phyloP scores from a whole-genome alignment of 208 protist genomes.

The Trypanosoma congolense region DNA sequence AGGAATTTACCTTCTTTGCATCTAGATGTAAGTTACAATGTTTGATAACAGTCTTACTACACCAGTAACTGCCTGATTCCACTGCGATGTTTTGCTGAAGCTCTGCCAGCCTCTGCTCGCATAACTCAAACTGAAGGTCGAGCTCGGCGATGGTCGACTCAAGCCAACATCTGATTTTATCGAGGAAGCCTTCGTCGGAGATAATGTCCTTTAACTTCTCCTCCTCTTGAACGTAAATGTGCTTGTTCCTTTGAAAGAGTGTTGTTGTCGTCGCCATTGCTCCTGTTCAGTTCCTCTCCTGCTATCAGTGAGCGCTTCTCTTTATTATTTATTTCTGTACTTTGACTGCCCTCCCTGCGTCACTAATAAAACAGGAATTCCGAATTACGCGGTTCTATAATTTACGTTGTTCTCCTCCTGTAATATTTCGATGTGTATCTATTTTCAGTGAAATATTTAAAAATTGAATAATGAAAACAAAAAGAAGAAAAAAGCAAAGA shows the following conservation, averaged over 20 bases:
- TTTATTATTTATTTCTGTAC: neutral
- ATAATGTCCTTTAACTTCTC: constrained; percentile 65
- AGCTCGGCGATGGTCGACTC: constrained; percentile 76
- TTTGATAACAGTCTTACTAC: constrained; percentile 80
- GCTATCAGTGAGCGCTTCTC: too few relatives aligned
- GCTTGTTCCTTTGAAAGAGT: constrained; percentile 83
- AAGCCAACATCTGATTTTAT: constrained; percentile 71
- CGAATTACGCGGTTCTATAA: too few relatives aligned
- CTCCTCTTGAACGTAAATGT: constrained; percentile 80
- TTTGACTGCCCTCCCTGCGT: neutral
- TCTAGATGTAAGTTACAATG: constrained; percentile 87
- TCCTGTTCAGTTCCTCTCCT: too few relatives aligned
- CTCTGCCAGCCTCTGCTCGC: constrained; percentile 81
- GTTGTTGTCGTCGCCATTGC: constrained; percentile 41
- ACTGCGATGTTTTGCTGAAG: constrained; percentile 74
- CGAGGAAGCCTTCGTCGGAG: constrained; percentile 53
- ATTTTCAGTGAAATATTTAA: neutral
- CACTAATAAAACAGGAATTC: neutral
- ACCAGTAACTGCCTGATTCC: constrained; percentile 70
- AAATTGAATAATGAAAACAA: constrained; percentile 10
- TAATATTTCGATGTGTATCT: neutral
- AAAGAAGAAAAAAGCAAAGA: constrained; percentile 13
- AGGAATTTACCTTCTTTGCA: constrained; percentile 52
- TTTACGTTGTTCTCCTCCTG: too few relatives aligned
- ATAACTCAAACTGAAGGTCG: constrained; percentile 77